Evolutionary conservation across 441 rosid genomes (phyloP).

Genomic region (Croton laevigatus): DNA sequence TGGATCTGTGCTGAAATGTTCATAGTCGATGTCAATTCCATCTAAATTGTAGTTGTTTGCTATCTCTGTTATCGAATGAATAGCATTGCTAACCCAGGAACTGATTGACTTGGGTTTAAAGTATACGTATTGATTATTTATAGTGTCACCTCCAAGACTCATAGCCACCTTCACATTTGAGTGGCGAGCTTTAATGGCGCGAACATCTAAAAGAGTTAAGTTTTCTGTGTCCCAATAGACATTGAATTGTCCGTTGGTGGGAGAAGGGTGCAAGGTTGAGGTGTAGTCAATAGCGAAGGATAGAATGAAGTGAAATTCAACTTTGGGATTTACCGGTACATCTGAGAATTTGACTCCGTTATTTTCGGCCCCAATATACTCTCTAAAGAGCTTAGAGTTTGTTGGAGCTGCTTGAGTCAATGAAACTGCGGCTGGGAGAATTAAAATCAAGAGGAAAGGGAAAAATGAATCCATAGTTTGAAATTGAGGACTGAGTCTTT

Average conservation of each 20-base stretch:
- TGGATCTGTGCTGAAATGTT: constrained; percentile 47
- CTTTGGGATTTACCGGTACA: constrained; percentile 40
- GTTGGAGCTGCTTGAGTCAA: constrained; percentile 25
- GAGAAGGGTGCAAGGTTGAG: constrained; percentile 28
- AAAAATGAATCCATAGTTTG: constrained; percentile 21
- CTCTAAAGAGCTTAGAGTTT: constrained; percentile 54
- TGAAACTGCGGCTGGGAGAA: constrained; percentile 19
- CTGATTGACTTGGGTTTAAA: constrained; percentile 41
- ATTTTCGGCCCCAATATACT: constrained; percentile 59
- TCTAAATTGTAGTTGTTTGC: constrained; percentile 34
- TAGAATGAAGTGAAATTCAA: constrained; percentile 59
- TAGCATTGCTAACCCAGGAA: constrained; percentile 54
- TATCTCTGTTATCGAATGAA: constrained; percentile 40
- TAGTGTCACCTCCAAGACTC: constrained; percentile 57
- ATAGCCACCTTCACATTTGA: constrained; percentile 49
- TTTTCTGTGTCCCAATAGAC: constrained; percentile 44
- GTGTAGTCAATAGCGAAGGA: constrained; percentile 58
- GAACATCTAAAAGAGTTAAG: constrained; percentile 34
- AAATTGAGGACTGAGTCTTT: background rate
- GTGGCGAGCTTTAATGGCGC: constrained; percentile 39
- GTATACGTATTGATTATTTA: constrained; percentile 10
- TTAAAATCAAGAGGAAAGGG: constrained; percentile 20
- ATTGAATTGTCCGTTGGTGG: constrained; percentile 48
- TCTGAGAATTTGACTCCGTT: constrained; percentile 41
- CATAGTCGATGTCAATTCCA: constrained; percentile 53